Conservation (phyloP, 2,329 filamentous ascomycete species). For the Lecanicillium sp. region DNA sequence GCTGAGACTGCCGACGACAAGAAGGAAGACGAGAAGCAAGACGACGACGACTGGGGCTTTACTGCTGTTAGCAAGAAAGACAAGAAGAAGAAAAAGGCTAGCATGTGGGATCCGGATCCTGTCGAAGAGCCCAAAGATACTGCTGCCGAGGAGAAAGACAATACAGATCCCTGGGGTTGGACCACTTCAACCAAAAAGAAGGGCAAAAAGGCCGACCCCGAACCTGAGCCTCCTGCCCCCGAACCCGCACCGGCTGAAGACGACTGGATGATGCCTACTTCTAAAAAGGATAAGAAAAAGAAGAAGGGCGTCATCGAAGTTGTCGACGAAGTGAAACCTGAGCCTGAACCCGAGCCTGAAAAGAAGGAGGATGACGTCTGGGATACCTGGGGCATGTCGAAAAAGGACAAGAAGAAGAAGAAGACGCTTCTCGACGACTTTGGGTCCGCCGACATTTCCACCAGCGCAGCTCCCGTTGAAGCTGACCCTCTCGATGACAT, state of each 20-base stretch:
- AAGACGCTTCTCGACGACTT: constrained; percentile 13
- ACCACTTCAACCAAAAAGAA: constrained; percentile 31
- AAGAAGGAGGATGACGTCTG: constrained; percentile 23
- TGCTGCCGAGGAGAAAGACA: constrained; percentile 15
- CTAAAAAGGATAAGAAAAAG: constrained; percentile 32
- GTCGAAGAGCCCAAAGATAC: constrained; percentile 24
- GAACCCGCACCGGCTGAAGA: constrained; percentile 16
- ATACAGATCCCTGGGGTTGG: constrained; percentile 27
- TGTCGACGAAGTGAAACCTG: constrained; percentile 13
- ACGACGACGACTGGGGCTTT: constrained; percentile 24
- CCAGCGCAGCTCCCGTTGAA: constrained; percentile 5
- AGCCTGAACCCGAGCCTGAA: constrained; percentile 17
- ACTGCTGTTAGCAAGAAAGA: constrained; percentile 29
- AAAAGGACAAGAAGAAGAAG: constrained; percentile 27
- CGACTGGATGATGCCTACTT: constrained; percentile 12
- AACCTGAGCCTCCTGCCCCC: constrained; percentile 13
- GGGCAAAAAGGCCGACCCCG: constrained; percentile 23
- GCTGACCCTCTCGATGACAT: constrained; percentile 11
- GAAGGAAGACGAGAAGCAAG: constrained; percentile 22
- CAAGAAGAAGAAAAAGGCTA: constrained; percentile 31
- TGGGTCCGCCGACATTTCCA: constrained; percentile 3
- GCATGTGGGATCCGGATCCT: constrained; percentile 26
- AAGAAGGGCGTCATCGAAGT: constrained; percentile 21
- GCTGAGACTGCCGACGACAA: constrained; percentile 29
- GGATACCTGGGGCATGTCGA: constrained; percentile 19